Evolutionary conservation across 805 yeast species (phyloP).

Genomic region (Ogataea henricii): DNA sequence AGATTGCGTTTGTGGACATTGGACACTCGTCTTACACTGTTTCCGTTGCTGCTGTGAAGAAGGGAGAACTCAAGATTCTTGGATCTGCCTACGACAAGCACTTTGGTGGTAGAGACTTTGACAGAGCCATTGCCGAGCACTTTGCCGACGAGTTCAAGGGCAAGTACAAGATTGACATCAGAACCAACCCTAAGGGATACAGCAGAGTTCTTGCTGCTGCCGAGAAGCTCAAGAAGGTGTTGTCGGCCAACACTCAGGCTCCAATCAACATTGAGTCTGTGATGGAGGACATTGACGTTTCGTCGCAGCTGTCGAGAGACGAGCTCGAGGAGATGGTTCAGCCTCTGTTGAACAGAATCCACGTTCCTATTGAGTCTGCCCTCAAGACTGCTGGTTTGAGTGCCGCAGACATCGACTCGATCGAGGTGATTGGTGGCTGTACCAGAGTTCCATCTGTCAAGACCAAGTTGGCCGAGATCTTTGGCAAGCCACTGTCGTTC

Average conservation of each 20-base stretch:
- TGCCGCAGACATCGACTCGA: conserved; percentile 76
- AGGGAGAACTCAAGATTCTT: conserved; percentile 91
- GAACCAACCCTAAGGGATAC: conserved; percentile 91
- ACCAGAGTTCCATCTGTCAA: conserved; percentile 96
- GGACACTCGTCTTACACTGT: conserved; percentile 97
- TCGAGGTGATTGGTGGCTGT: conserved; percentile 97
- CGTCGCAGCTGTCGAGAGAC: conserved; percentile 84
- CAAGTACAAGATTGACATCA: conserved; percentile 92
- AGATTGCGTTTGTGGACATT: conserved; percentile 91
- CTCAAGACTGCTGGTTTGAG: conserved; percentile 75
- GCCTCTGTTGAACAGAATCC: conserved; percentile 77
- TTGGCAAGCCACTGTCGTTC: conserved; percentile 84
- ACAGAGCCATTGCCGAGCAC: conserved; percentile 89
- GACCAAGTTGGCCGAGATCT: conserved; percentile 73
- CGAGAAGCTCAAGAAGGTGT: conserved; percentile 91
- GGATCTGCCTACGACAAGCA: conserved; percentile 93
- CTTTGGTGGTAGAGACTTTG: conserved; percentile 98
- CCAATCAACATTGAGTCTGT: conserved; percentile 95
- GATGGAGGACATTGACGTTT: conserved; percentile 95
- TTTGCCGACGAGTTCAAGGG: conserved; percentile 89
- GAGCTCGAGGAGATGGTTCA: conserved; percentile 87
- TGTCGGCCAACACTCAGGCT: conserved; percentile 93
- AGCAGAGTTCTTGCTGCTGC: conserved; percentile 89
- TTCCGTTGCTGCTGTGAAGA: conserved; percentile 85
- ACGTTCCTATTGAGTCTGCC: conserved; percentile 79